These are phyloP conservation scores for Leccinum pachyderme DNA, from an alignment of 1,284 basidiomycete species.

Conservation along the genomic window DNA sequence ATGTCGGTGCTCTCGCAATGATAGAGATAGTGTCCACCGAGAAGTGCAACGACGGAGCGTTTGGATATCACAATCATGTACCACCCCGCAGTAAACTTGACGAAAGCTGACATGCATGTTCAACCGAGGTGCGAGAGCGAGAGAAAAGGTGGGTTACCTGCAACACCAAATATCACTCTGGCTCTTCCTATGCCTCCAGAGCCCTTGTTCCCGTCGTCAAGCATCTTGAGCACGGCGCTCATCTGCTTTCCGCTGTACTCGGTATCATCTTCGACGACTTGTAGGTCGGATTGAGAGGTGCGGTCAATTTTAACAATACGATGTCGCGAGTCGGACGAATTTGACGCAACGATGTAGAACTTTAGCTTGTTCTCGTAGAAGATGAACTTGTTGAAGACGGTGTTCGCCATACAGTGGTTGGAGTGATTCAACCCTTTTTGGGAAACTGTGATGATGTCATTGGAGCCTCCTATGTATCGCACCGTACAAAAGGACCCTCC, in stretches of 20 bases:
- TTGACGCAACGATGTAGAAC: conserved; percentile 88
- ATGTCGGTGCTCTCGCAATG: conserved; percentile 95
- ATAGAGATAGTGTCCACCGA: conserved; percentile 97
- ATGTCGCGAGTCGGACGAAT: conserved; percentile 80
- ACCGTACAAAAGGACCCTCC: conserved; percentile 1
- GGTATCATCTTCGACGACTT: conserved; percentile 81
- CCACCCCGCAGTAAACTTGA: conserved; percentile 88
- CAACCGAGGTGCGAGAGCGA: neutral
- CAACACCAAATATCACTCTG: conserved; percentile 76
- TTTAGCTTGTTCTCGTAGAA: conserved; percentile 87
- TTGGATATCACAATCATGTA: conserved; percentile 91
- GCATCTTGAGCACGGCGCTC: conserved; percentile 87
- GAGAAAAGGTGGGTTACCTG: conserved; percentile 42
- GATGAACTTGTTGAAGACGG: conserved; percentile 83
- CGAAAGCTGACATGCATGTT: conserved; percentile 57
- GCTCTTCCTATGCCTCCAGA: conserved; percentile 87
- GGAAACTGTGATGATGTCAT: conserved; percentile 23
- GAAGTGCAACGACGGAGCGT: conserved; percentile 87
- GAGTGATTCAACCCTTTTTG: conserved; percentile 4
- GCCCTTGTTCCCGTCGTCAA: conserved; percentile 89
- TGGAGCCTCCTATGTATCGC: conserved; percentile 11
- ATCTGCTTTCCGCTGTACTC: conserved; percentile 90
- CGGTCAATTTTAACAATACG: conserved; percentile 92
- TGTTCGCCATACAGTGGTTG: conserved; percentile 2
- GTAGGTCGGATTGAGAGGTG: conserved; percentile 70